Percentiles rank a stretch among this genome's conserved stretches.
These are phyloP conservation scores for Prunus yedoensis DNA, from an alignment of 331 rosid genomes.

Conservation along the genomic window DNA sequence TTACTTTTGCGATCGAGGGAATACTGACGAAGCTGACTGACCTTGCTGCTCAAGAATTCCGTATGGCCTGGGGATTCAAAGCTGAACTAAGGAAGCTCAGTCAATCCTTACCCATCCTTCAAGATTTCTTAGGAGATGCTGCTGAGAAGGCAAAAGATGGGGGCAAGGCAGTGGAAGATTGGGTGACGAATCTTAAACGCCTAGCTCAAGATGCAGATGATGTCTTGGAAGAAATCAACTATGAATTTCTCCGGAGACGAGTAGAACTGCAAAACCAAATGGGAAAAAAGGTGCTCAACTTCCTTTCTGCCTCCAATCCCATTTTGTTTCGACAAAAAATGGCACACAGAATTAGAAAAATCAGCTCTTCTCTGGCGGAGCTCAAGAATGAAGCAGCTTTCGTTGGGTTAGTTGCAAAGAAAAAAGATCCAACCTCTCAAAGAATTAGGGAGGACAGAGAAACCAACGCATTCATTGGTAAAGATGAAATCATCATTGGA, in stretches of 20 bases:
- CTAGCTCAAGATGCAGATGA: background rate
- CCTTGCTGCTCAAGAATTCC: background rate
- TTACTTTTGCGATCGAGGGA: background rate
- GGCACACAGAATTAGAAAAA: too few species aligned
- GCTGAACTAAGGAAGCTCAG: too few species aligned
- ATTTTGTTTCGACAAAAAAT: too few species aligned
- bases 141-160: too few species aligned
- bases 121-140: too few species aligned
- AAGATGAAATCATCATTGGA: background rate
- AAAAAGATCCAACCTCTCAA: too few species aligned
- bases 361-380: too few species aligned
- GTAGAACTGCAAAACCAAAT: background rate
- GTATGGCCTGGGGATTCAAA: background rate
- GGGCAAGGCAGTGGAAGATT: too few species aligned
- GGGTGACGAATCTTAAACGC: constrained; percentile 13
- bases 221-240: constrained; percentile 4
- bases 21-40: background rate
- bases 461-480: background rate
- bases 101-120: too few species aligned
- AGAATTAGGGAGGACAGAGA: background rate
- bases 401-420: background rate
- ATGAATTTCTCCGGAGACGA: constrained; percentile 14
- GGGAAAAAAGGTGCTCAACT: background rate
- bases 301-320: too few species aligned
- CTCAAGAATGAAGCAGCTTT: background rate